Evolutionary conservation across 768 basidiomycete genomes (phyloP).

Genomic region (Vararia minispora): DNA sequence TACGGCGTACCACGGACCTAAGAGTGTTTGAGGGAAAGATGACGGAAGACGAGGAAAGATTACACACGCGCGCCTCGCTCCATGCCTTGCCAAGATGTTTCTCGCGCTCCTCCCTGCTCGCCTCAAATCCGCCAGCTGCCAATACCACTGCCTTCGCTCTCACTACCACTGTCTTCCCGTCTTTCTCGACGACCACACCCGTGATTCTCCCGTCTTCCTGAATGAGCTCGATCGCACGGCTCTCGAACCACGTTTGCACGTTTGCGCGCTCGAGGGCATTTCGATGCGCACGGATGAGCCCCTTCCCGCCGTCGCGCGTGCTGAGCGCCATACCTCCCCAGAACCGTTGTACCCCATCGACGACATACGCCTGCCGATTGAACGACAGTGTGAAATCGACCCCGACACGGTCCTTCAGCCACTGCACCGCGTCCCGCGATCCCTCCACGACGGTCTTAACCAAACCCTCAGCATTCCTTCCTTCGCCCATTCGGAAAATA

Average conservation of each 20-base stretch:
- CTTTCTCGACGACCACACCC: constrained; percentile 34
- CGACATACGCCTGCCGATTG: constrained; percentile 57
- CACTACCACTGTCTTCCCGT: constrained; percentile 27
- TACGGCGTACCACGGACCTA: constrained; percentile 64
- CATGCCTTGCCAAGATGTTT: constrained; percentile 49
- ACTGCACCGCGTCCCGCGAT: constrained; percentile 44
- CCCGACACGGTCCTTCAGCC: constrained; percentile 40
- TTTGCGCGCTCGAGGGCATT: constrained; percentile 36
- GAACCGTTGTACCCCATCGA: constrained; percentile 50
- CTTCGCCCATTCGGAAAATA: constrained; percentile 47
- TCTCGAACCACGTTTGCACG: constrained; percentile 47
- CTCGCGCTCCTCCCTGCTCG: constrained; percentile 37
- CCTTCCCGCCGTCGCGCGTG: constrained; percentile 58
- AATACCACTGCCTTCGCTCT: constrained; percentile 38
- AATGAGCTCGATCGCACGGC: constrained; percentile 31
- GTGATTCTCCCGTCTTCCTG: constrained; percentile 27
- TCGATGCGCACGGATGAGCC: constrained; percentile 47
- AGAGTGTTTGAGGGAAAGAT: neutral
- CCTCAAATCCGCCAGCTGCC: constrained; percentile 59
- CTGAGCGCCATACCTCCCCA: constrained; percentile 61
- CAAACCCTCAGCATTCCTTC: constrained; percentile 36
- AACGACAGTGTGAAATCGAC: constrained; percentile 50
- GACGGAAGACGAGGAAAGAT: neutral
- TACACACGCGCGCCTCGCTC: constrained; percentile 41
- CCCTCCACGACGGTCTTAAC: constrained; percentile 41